Evolutionary conservation across 805 yeast species (phyloP).

Genomic region (Nakazawaea anatomiae): DNA sequence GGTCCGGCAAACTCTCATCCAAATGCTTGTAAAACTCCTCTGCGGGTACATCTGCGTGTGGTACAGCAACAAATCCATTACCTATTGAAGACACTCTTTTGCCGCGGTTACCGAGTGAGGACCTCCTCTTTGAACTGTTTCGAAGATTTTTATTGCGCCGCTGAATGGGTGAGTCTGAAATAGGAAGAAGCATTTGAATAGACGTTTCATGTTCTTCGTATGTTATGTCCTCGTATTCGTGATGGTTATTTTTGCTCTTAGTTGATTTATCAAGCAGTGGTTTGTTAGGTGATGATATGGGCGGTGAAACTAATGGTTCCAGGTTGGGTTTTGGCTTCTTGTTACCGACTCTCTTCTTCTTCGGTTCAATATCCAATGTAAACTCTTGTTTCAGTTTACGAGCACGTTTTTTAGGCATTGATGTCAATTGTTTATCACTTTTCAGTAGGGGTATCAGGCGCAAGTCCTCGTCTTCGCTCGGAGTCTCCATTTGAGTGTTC

Average conservation of each 20-base stretch:
- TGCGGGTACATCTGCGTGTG: slow-evolving; percentile 55
- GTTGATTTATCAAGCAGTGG: neutral
- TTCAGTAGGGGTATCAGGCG: neutral
- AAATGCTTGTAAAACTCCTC: slow-evolving; percentile 56
- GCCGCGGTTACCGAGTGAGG: slow-evolving; percentile 56
- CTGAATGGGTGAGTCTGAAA: slow-evolving; percentile 15
- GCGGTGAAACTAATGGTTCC: slow-evolving; percentile 5
- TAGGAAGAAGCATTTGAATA: slow-evolving; percentile 23
- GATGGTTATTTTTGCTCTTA: neutral
- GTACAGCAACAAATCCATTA: slow-evolving; percentile 62
- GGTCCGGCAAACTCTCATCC: slow-evolving; percentile 59
- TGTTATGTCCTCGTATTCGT: neutral
- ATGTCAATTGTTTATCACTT: too few relatives aligned
- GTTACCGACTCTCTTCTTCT: neutral
- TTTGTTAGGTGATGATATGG: slow-evolving; percentile 6
- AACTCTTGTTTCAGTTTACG: slow-evolving; percentile 1
- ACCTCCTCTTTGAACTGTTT: slow-evolving; percentile 32
- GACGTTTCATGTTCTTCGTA: slow-evolving; percentile 4
- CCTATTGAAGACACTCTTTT: slow-evolving; percentile 71
- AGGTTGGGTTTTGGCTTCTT: neutral
- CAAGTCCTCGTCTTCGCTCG: slow-evolving; percentile 3
- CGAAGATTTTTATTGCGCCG: slow-evolving; percentile 15
- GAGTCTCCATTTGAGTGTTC: slow-evolving; percentile 5
- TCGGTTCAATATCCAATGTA: neutral
- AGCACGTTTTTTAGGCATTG: neutral